A percentile compares a stretch with the other conserved stretches of the same genome.
Evolutionary conservation across 352 stramenopile genomes (phyloP).

Genomic region (Aphanomyces cochlioides): DNA sequence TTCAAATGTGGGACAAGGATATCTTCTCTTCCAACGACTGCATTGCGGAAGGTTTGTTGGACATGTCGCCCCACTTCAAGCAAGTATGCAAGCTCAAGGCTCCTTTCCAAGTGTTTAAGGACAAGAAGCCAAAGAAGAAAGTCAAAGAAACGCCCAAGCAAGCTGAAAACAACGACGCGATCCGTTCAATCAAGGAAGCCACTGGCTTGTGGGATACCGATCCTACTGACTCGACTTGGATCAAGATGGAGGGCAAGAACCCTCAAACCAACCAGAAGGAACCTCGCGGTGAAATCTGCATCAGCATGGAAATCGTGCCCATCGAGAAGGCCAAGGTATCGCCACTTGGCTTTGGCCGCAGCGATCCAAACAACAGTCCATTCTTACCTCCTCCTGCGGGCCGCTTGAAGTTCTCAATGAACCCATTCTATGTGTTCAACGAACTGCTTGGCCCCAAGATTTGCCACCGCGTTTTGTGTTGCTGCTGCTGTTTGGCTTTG

Average conservation of each 20-base stretch:
- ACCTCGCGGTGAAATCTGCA: conserved; percentile 82
- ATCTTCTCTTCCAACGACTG: conserved; percentile 89
- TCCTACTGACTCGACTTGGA: conserved; percentile 76
- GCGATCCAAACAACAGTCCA: conserved; percentile 89
- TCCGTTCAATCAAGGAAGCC: conserved; percentile 79
- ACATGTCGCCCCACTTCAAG: conserved; percentile 68
- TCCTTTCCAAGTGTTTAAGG: conserved; percentile 75
- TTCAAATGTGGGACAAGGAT: conserved; percentile 94
- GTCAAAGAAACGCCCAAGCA: conserved; percentile 32
- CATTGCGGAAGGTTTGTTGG: conserved; percentile 83
- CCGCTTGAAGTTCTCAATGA: conserved; percentile 87
- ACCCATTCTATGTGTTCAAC: conserved; percentile 88
- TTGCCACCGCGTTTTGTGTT: conserved; percentile 80
- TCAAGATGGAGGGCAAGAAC: conserved; percentile 77
- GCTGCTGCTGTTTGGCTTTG: conserved; percentile 79
- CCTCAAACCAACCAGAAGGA: conserved; percentile 77
- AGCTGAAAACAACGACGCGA: conserved; percentile 65
- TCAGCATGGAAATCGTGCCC: conserved; percentile 86
- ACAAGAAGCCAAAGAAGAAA: conserved; percentile 83
- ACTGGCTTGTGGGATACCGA: conserved; percentile 83
- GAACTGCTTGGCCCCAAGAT: conserved; percentile 84
- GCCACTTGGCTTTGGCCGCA: conserved; percentile 75
- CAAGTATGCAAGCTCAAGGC: conserved; percentile 76
- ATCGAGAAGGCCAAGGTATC: conserved; percentile 77
- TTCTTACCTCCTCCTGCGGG: conserved; percentile 87